These are phyloP conservation scores for Lentinula novae-zelandiae DNA, from an alignment of 1,284 basidiomycete genomes.

Conservation along the genomic window DNA sequence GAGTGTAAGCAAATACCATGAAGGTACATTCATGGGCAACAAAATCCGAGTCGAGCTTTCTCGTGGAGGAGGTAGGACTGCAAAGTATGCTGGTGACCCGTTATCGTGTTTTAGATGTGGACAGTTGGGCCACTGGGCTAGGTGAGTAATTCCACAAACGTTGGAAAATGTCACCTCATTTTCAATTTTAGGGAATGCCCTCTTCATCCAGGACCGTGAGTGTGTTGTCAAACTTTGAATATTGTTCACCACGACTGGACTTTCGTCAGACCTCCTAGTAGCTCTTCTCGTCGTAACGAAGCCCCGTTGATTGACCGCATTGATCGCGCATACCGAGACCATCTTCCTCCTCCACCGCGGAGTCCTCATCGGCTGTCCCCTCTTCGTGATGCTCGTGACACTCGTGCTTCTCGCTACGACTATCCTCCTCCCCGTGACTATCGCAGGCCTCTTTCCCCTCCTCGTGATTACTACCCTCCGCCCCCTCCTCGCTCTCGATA, in stretches of 20 bases:
- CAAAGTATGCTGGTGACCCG: conserved; percentile 72
- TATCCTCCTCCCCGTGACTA: conserved; percentile 34
- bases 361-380: not conserved
- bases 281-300: conserved; percentile 30
- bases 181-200: conserved; percentile 63
- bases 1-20: conserved; percentile 80
- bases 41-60: conserved; percentile 83
- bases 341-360: conserved; percentile 31
- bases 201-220: conserved; percentile 45
- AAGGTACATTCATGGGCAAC: conserved; percentile 85
- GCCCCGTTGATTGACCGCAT: conserved; percentile 53
- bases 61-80: conserved; percentile 75
- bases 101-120: conserved; percentile 85
- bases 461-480: conserved; percentile 61
- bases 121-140: conserved; percentile 80
- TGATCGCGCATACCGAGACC: conserved; percentile 51
- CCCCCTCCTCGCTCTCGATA: conserved; percentile 52
- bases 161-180: conserved; percentile 9
- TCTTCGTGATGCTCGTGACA: conserved; percentile 31
- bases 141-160: conserved; percentile 42
- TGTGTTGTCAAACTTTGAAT: conserved; percentile 3
- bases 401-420: conserved; percentile 16
- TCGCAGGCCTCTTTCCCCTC: conserved; percentile 32
- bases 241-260: not conserved
- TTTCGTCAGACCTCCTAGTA: conserved; percentile 19